Base-by-base conservation (phyloP, 73 alveolate species). In the Uronychia setigera region DNA sequence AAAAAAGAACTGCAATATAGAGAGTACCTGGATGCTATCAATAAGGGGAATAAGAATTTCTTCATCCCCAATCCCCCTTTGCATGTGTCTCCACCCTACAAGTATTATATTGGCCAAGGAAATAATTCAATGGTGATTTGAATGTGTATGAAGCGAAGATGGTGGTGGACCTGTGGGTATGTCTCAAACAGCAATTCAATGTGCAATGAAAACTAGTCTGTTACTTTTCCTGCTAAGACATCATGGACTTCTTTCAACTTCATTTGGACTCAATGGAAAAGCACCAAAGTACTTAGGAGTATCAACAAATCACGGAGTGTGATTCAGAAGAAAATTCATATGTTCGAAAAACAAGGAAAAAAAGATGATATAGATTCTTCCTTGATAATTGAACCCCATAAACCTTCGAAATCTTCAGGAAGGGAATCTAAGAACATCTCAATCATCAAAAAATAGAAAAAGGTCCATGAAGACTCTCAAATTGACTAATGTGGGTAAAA, bases 191-290 rank as follows among this genome's bases (percentile, higher is more conserved):
- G 19, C 67, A 46, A 46, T 46, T 46, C 67, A 11, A 46, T 46
- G 67, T 46, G 67, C 67, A 11, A 46, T 11, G 67, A 46, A 46
- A 19, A 19, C 67, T 19, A 11, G 5, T 46, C 67, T 11, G 19
- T 11, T 46, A 28, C 31, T 87, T 84, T 77, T 9, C 60, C 75
- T 14, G 77, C 75, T 29, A 90, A 91, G 79, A 85, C 87, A 57
- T 13, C 32, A 9, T 60, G 81, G 29, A 95, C 87, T 1, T 58
- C 60, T 14, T 76, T 80, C 25, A 84, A 94, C 85, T 94, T 94
- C 81, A 90, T 93, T 31, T 94, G 98, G 96, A 94, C 98, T 80
- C 84, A 94, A 76, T 92, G 95, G 87, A 80, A 84, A 58, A 94
- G 85, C 5, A 86, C 80, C 79, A 85, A 67, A 32, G 34, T 80